Evolutionary conservation across 2,329 filamentous ascomycete species (phyloP), one percentile per base, ranked within the genome.

Genomic region (Arthrobotrys musiformis): DNA sequence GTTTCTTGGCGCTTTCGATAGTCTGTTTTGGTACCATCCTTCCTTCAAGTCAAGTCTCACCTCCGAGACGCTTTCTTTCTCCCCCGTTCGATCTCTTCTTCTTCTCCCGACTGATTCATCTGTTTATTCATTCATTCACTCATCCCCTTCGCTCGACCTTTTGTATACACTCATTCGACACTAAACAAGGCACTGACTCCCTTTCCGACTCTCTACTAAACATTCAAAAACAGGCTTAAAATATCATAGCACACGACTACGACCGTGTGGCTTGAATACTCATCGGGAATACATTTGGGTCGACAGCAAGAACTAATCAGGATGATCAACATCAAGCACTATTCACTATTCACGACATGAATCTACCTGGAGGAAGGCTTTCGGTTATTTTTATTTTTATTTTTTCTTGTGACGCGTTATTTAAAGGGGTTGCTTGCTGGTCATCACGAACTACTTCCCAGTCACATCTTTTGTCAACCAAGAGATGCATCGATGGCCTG

Each of bases 401-500:
- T 15, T 42, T 4, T 19, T 4, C 19, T 42, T 42, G 54, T 61
- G 66, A 70, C 66, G 54, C 66, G 64, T 54, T 58, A 58, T 58
- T 37, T 58, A 58, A 33, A 19, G 33, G 30, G 54, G 33, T 26
- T 37, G 54, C 26, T 58, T 40, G 46, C 48, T 67, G 35, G 42
- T 44, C 22, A 72, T 63, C 33, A 26, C 42, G n/a, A n/a, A 37
- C 30, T 24, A 15, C 28, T 35, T 28, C 30, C 30, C 52, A 46
- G 50, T 50, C 70, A 42, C 52, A 58, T 73, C 60, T 64, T 42
- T 60, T 37, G 37, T 50, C 48, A 67, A 67, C 60, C 26, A 74
- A 69, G 28, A 40, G 72, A 69, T 76, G 64, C 70, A 46, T 67
- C 70, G 61, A 67, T 61, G 72, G 30, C 63, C 42, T 60, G 19